These are phyloP conservation scores for Globisporangium cystogenes DNA, from an alignment of 352 stramenopile genomes.

Conservation along the genomic window DNA sequence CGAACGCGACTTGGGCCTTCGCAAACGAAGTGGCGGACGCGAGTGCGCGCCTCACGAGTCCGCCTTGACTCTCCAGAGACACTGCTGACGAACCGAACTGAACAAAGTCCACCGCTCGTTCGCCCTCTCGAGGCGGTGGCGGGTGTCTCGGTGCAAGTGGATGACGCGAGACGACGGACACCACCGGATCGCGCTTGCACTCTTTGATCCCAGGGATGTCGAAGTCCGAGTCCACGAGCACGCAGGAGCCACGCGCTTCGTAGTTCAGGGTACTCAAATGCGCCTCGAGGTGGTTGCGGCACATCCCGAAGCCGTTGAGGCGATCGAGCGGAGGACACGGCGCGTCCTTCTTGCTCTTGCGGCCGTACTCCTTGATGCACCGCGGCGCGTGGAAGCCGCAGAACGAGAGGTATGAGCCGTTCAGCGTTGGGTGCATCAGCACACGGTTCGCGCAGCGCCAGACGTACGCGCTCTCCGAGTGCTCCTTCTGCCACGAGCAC, in stretches of 20 bases:
- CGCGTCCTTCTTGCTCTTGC: slow-evolving; percentile 19
- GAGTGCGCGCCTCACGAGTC: background rate
- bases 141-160: slow-evolving; percentile 45
- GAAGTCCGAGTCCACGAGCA: slow-evolving; percentile 54
- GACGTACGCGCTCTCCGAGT: slow-evolving; percentile 39
- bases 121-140: slow-evolving; percentile 14
- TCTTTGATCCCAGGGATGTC: slow-evolving; percentile 57
- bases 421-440: slow-evolving; percentile 50
- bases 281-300: slow-evolving; percentile 63
- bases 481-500: slow-evolving; percentile 57
- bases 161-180: slow-evolving; percentile 20
- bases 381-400: slow-evolving; percentile 56
- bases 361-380: slow-evolving; percentile 60
- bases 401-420: slow-evolving; percentile 45
- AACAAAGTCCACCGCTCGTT: background rate
- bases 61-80: background rate
- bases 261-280: slow-evolving; percentile 46
- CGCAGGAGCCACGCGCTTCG: slow-evolving; percentile 32
- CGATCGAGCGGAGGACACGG: slow-evolving; percentile 41
- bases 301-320: slow-evolving; percentile 60
- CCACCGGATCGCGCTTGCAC: slow-evolving; percentile 31
- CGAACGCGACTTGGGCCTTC: background rate
- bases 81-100: background rate
- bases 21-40: background rate
- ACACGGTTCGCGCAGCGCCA: slow-evolving; percentile 60